Conservation (phyloP, 129 eudicot species). For the Flaveria sonorensis region DNA sequence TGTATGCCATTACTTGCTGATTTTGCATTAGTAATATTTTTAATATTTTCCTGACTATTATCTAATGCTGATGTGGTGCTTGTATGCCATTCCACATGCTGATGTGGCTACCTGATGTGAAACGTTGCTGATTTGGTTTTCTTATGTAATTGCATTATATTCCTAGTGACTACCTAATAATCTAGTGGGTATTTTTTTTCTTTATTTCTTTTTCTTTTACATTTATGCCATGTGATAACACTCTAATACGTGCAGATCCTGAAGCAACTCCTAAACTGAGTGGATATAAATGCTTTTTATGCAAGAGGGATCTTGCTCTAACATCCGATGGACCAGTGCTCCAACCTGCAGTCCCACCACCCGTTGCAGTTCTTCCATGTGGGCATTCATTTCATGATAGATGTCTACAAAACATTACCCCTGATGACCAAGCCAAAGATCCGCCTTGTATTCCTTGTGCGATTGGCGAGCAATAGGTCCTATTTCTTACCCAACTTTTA, state of each 20-base stretch:
- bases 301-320: constrained; percentile 72
- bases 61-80: not conserved
- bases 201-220: not conserved
- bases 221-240: constrained; percentile 5
- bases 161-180: too few species aligned
- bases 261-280: constrained; percentile 38
- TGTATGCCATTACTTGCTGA: too few species aligned
- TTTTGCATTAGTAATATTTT: too few species aligned
- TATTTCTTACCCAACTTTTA: constrained; percentile 12
- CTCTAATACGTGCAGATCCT: constrained; percentile 37
- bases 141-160: too few species aligned
- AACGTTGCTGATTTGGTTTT: too few species aligned
- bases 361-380: constrained; percentile 75
- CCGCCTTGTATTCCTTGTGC: constrained; percentile 94
- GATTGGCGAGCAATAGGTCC: constrained; percentile 54
- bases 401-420: constrained; percentile 64
- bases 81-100: not conserved
- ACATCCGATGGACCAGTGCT: constrained; percentile 59
- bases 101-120: not conserved
- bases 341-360: constrained; percentile 53
- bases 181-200: too few species aligned
- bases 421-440: constrained; percentile 53
- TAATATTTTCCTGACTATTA: too few species aligned
- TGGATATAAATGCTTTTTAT: constrained; percentile 57
- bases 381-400: constrained; percentile 81